Evolutionary conservation across 495 filamentous ascomycete genomes (phyloP).

Genomic region (Lophiostoma macrostomum): DNA sequence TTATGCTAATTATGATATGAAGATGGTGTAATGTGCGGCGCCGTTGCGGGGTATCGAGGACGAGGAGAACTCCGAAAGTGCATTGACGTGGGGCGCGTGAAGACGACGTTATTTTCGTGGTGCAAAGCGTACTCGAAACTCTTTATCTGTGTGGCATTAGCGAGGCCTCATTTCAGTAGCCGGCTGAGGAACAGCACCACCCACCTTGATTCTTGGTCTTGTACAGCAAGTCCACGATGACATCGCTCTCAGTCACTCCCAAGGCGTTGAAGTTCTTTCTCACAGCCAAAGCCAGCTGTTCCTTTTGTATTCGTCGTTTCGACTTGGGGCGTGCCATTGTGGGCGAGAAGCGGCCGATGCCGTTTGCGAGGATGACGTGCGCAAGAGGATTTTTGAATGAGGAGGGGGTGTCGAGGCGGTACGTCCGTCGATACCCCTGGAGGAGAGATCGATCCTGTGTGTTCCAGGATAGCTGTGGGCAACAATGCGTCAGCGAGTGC

Average conservation of each 20-base stretch:
- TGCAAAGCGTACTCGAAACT: slow-evolving; percentile 33
- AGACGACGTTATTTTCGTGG: slow-evolving; percentile 34
- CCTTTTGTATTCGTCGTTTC: slow-evolving; percentile 65
- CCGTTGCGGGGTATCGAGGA: slow-evolving; percentile 10
- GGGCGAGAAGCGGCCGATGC: slow-evolving; percentile 70
- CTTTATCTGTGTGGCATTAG: slow-evolving; percentile 35
- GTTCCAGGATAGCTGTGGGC: slow-evolving; percentile 69
- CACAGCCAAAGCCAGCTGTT: slow-evolving; percentile 75
- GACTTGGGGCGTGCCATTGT: slow-evolving; percentile 64
- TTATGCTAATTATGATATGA: slow-evolving; percentile 28
- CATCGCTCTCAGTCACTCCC: slow-evolving; percentile 80
- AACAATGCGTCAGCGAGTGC: slow-evolving; percentile 8
- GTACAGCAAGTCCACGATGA: slow-evolving; percentile 83
- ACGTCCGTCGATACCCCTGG: slow-evolving; percentile 75
- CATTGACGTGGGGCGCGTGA: slow-evolving; percentile 5
- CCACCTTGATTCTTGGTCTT: slow-evolving; percentile 65
- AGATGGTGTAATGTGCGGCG: slow-evolving; percentile 1
- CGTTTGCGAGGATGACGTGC: slow-evolving; percentile 66
- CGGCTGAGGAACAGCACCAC: background rate
- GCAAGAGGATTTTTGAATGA: slow-evolving; percentile 70
- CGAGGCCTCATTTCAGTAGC: background rate
- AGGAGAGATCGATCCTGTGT: slow-evolving; percentile 69
- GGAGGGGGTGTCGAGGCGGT: slow-evolving; percentile 66
- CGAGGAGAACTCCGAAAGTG: slow-evolving; percentile 24
- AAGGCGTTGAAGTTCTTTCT: slow-evolving; percentile 88